These are phyloP conservation scores for Alternaria infectoria DNA, from an alignment of 2,329 filamentous ascomycete genomes.

Conservation along the genomic window DNA sequence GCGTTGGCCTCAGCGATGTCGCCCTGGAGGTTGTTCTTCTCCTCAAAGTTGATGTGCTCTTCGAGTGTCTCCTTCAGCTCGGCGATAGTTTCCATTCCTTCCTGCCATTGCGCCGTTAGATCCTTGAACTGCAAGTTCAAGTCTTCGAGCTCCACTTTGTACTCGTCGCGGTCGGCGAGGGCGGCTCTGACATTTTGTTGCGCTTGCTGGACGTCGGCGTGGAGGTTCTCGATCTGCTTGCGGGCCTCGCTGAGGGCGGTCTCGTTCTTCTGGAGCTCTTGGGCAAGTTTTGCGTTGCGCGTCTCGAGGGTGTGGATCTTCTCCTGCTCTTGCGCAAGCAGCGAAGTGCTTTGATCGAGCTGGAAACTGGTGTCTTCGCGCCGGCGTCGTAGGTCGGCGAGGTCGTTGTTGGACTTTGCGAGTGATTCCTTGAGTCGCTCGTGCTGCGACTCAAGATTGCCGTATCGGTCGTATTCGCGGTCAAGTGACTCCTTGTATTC, in stretches of 20 bases:
- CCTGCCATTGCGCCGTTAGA: conserved; percentile 16
- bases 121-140: conserved; percentile 15
- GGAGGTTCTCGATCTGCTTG: neutral
- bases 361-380: neutral
- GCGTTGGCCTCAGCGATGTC: conserved; percentile 16
- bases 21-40: conserved; percentile 11
- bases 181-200: neutral
- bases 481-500: neutral
- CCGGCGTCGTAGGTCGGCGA: neutral
- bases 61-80: conserved; percentile 12
- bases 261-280: neutral
- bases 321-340: neutral
- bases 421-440: neutral
- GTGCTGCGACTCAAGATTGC: neutral
- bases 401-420: neutral
- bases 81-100: conserved; percentile 5
- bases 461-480: neutral
- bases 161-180: neutral
- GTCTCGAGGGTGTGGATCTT: neutral
- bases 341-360: neutral
- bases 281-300: neutral
- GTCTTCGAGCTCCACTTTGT: neutral
- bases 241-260: neutral
- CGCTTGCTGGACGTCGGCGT: neutral
- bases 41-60: neutral